Percentiles rank a stretch among this genome's conserved stretches.
These are phyloP conservation scores for Deinandra increscens DNA, from an alignment of 129 eudicot species.

Conservation along the genomic window DNA sequence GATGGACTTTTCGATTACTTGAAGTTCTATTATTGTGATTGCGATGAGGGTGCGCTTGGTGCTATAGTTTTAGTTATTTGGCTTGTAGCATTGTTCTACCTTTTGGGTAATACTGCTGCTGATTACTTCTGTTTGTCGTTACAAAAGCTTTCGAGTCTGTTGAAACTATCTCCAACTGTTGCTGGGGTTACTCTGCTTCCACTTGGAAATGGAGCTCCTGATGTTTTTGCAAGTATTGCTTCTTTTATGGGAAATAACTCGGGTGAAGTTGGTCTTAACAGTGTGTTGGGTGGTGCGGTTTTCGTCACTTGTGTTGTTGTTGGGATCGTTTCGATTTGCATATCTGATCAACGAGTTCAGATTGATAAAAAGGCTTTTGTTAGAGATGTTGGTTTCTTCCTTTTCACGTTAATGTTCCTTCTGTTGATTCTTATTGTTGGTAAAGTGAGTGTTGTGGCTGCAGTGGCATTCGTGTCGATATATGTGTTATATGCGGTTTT, in stretches of 20 bases:
- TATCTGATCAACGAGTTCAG: conserved; percentile 57
- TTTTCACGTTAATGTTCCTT: conserved; percentile 56
- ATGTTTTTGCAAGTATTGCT: conserved; percentile 95
- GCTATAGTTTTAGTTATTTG: conserved; percentile 62
- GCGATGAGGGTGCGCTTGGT: conserved; percentile 57
- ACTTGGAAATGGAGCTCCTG: conserved; percentile 94
- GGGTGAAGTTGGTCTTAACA: conserved; percentile 88
- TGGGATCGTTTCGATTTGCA: conserved; percentile 74
- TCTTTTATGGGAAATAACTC: conserved; percentile 72
- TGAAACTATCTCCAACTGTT: conserved; percentile 83
- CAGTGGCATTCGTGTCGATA: conserved; percentile 64
- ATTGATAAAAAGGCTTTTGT: conserved; percentile 78
- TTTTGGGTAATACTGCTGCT: conserved; percentile 93
- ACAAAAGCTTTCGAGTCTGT: conserved; percentile 71
- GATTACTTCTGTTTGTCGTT: conserved; percentile 95
- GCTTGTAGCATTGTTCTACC: conserved; percentile 84
- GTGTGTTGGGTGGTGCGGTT: conserved; percentile 93
- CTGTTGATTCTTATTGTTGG: conserved; percentile 68
- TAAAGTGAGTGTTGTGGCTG: conserved; percentile 60
- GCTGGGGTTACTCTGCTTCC: conserved; percentile 95
- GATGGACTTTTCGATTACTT: conserved; percentile 74
- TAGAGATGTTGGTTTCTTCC: conserved; percentile 72
- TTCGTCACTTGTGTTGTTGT: conserved; percentile 92
- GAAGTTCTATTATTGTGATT: conserved; percentile 71
- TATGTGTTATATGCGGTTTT: conserved; percentile 68